Evolutionary conservation across 108 stramenopile species (phyloP), one percentile per base, ranked within the genome.

Genomic region (Fistulifera solaris): DNA sequence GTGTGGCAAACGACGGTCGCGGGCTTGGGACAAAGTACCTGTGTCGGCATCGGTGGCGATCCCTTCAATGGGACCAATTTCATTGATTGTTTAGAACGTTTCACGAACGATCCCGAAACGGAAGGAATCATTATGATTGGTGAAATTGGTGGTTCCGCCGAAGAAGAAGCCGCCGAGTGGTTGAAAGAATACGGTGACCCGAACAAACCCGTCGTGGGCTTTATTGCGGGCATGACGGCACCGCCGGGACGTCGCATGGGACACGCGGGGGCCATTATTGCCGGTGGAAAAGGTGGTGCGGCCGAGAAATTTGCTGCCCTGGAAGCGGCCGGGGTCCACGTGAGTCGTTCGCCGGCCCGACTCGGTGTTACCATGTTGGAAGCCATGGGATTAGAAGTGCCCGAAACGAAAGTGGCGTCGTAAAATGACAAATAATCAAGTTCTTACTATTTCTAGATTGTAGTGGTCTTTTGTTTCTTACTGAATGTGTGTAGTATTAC

Each of bases 61-160:
- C 98, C 98, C 16, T 96, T 99, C 79, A 97, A 96, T 63, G 98
- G 98, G 41, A 99, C 98, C 46, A 88, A 96, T 77, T 99, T 99
- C 66, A 96, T 99, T 54, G 98, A 97, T 67, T 97, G 96, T 63
- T 72, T 99, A 60, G 89, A 95, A 74, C 59, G 91, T 13, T 99
- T 99, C 67, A 90, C 94, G 41, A 93, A 96, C 51, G 98, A 99
- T 77, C 98, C 98, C 4, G 78, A 99, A 73, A 97, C 94, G 7
- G 91, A 94, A 66, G 94, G 95, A 24, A 96, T 99, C 72, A 95
- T 99, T 54, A 97, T 99, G 96, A 99, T 99, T 65, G 98, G 98
- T 40, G 98, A 99, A 74, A 99, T 99, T 73, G 98, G 98, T 50
- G 98, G 98, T 45, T 61, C 42, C 45, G 97, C 97, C 38, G 97